Base-by-base conservation (phyloP, 768 basidiomycete genomes). In the Leucocoprinus birnbaumii region DNA sequence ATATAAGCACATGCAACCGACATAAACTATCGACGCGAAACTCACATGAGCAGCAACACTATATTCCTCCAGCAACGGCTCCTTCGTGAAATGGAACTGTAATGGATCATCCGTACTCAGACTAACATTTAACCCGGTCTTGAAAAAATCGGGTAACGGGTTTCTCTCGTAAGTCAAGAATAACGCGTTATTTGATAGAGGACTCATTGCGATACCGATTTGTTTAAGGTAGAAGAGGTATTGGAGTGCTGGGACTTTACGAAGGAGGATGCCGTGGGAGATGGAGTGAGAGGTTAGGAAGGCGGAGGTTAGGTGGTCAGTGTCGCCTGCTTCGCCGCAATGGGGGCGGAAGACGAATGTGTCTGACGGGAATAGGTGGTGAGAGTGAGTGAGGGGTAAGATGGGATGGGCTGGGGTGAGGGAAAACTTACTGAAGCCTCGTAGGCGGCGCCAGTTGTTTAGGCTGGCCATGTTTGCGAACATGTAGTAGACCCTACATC, bases 221-320 rank as follows among this genome's bases (percentile, higher is more conserved):
- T 98, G 97, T 71, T 93, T 95, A 60, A 99, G 79, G 69, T 98
- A 99, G 73, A 94, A 99, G 13, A 99, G 82, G 66, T 99, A 99
- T 65, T 96, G 94, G 44, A 99, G 73, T 1, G 95, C 95, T 0
- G 97, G 97, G 4, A 99, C 96, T 71, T 99, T 99, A 56, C 97
- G 89, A 8, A 99, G 81, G 18, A 98, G 77, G 68, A 99, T 99
- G n/a, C 97, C 97, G 64, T 99, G 97, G 9, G 97, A 98, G 65
- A 99, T 98, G 1, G 95, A 98, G 66, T 98, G 96, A 2, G 95
- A 89, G 1, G 94, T 94, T 21, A 99, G 79, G 82, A 94, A 99
- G 2, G 96, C 91, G 2, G 97, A 93, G 0, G 95, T 91, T 10
- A 99, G 81, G 68, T 99, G 97, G 68, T 98, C 97, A 0, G 97